Conservation (phyloP, 176 grass and related monocot genomes). For the Aegilops sharonensis region DNA sequence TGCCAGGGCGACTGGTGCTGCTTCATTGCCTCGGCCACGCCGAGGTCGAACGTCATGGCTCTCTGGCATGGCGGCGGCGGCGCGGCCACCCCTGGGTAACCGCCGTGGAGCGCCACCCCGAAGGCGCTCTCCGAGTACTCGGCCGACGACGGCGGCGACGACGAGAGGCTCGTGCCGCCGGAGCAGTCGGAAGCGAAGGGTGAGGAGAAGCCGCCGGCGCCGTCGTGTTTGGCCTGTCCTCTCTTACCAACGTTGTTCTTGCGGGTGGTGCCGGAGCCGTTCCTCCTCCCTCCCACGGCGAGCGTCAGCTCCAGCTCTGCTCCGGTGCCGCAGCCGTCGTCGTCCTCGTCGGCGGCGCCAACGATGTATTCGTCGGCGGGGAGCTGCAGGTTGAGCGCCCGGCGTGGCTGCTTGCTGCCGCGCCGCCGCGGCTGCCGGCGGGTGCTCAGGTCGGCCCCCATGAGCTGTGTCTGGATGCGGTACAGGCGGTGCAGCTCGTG, state of each 20-base stretch:
- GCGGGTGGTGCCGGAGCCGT: neutral
- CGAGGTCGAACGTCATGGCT: constrained; percentile 50
- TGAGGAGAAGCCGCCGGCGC: neutral
- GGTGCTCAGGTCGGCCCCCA: constrained; percentile 48
- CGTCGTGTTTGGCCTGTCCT: neutral
- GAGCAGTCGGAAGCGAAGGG: constrained; percentile 48
- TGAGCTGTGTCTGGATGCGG: constrained; percentile 76
- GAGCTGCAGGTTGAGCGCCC: constrained; percentile 60
- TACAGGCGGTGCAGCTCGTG: constrained; percentile 75
- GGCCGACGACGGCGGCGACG: constrained; percentile 43
- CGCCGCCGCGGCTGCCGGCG: constrained; percentile 23
- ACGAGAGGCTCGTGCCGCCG: constrained; percentile 50
- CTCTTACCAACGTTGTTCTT: constrained; percentile 28
- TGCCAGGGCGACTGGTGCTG: constrained; percentile 78
- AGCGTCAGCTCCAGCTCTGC: constrained; percentile 64
- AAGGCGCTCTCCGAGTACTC: constrained; percentile 34
- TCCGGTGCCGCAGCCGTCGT: neutral
- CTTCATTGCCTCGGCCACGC: constrained; percentile 34
- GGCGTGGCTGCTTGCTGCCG: constrained; percentile 43
- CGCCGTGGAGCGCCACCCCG: neutral
- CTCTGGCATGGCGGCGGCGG: constrained; percentile 43
- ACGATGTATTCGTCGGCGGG: constrained; percentile 72
- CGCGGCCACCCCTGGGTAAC: neutral
- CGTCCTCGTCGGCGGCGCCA: constrained; percentile 35
- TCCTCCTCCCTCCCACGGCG: constrained; percentile 43